Conservation (phyloP, 331 rosid species). For the Arachis monticola region DNA sequence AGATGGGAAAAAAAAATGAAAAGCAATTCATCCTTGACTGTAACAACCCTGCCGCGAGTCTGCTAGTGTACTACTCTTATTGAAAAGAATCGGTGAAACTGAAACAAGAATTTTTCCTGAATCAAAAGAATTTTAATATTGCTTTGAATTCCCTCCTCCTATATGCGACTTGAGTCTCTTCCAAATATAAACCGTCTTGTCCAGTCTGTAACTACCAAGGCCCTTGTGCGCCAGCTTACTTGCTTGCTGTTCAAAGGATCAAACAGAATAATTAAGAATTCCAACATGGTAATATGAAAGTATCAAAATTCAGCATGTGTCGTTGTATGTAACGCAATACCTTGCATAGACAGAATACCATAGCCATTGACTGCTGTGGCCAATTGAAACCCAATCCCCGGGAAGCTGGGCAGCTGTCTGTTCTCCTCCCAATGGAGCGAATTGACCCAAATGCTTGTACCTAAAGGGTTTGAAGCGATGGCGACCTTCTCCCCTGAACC, state of each 20-base stretch:
- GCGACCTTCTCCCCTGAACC: constrained; percentile 94
- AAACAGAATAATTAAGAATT: background rate
- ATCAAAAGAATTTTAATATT: constrained; percentile 11
- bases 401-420: constrained; percentile 99
- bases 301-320: background rate
- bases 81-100: background rate
- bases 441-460: constrained; percentile 98
- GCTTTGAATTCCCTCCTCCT: constrained; percentile 29
- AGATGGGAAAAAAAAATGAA: background rate
- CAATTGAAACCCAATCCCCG: constrained; percentile 96
- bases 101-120: constrained; percentile 5
- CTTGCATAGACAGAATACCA: constrained; percentile 99
- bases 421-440: constrained; percentile 99
- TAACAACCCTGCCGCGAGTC: background rate
- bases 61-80: background rate
- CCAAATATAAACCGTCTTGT: constrained; percentile 77
- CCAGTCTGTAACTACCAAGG: constrained; percentile 88
- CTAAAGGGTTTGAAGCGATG: constrained; percentile 92
- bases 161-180: constrained; percentile 88
- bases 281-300: constrained; percentile 18
- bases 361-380: constrained; percentile 94
- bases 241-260: constrained; percentile 73
- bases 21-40: background rate
- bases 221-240: constrained; percentile 98
- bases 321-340: constrained; percentile 36